phyloP scores from a whole-genome alignment of 2,329 filamentous ascomycete species.

The Chaetomium globosum region DNA sequence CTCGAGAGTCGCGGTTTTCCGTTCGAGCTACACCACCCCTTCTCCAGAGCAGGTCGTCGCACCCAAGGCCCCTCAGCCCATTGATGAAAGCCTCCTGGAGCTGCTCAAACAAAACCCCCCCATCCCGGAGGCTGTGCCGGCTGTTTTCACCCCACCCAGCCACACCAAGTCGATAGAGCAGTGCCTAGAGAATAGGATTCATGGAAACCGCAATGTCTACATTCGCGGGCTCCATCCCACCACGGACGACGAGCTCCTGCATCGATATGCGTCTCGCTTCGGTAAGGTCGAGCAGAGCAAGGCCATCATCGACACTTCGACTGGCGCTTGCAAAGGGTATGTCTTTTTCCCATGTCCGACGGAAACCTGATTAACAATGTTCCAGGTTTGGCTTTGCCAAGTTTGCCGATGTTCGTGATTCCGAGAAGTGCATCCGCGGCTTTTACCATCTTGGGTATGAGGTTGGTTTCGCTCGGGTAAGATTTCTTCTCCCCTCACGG shows the following conservation, averaged over 20 bases:
- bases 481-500: slow-evolving; percentile 38
- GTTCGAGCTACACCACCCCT: slow-evolving; percentile 67
- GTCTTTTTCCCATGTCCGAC: slow-evolving; percentile 38
- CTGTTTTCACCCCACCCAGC: slow-evolving; percentile 81
- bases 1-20: slow-evolving; percentile 58
- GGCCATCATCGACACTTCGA: slow-evolving; percentile 94
- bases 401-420: slow-evolving; percentile 83
- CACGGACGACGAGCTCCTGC: slow-evolving; percentile 87
- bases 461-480: slow-evolving; percentile 90
- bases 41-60: slow-evolving; percentile 55
- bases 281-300: slow-evolving; percentile 95
- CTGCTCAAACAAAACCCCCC: slow-evolving; percentile 74
- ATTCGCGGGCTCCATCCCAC: slow-evolving; percentile 94
- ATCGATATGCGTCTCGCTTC: slow-evolving; percentile 81
- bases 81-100: slow-evolving; percentile 61
- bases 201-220: slow-evolving; percentile 96
- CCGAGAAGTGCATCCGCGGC: slow-evolving; percentile 92
- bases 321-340: slow-evolving; percentile 94
- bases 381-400: slow-evolving; percentile 94
- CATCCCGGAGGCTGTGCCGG: slow-evolving; percentile 86
- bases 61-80: slow-evolving; percentile 46
- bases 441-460: slow-evolving; percentile 96
- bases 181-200: slow-evolving; percentile 86
- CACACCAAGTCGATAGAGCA: slow-evolving; percentile 89
- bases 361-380: slow-evolving; percentile 31